Evolutionary conservation across 257 asterid genomes (phyloP).

Genomic region (Solanum habrochaites): DNA sequence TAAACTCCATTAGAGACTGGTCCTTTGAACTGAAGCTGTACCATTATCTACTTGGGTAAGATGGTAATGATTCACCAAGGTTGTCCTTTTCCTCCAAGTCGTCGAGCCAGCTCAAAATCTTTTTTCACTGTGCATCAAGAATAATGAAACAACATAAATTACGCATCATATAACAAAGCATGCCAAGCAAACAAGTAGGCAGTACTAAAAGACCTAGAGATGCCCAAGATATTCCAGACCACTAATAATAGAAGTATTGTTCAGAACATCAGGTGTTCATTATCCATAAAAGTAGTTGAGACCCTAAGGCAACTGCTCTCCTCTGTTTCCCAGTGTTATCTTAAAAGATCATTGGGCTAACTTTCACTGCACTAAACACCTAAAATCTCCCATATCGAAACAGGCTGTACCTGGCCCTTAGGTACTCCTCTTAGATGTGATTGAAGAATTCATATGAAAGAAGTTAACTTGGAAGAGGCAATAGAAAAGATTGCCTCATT

Average conservation of each 20-base stretch:
- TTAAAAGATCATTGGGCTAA: neutral
- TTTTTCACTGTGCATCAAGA: constrained; percentile 62
- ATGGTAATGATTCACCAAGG: constrained; percentile 46
- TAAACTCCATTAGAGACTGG: neutral
- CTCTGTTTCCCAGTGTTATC: neutral
- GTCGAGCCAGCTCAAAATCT: constrained; percentile 84
- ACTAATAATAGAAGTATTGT: neutral
- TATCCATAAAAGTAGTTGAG: neutral
- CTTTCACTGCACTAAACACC: neutral
- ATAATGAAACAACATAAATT: neutral
- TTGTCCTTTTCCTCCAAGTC: constrained; percentile 83
- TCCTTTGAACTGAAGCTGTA: neutral
- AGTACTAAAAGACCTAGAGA: neutral
- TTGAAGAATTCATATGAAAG: neutral
- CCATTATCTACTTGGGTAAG: neutral
- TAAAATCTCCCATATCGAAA: neutral
- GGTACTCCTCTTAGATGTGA: neutral
- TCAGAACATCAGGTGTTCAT: neutral
- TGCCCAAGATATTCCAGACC: neutral
- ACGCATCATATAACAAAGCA: neutral
- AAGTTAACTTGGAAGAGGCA: neutral
- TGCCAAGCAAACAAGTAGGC: neutral
- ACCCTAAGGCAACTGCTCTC: neutral
- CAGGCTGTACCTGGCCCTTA: neutral
- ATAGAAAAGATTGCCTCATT: neutral